Base-by-base conservation (phyloP, 2,329 filamentous ascomycete genomes). In the Paraphaeosphaeria sporulosa region DNA sequence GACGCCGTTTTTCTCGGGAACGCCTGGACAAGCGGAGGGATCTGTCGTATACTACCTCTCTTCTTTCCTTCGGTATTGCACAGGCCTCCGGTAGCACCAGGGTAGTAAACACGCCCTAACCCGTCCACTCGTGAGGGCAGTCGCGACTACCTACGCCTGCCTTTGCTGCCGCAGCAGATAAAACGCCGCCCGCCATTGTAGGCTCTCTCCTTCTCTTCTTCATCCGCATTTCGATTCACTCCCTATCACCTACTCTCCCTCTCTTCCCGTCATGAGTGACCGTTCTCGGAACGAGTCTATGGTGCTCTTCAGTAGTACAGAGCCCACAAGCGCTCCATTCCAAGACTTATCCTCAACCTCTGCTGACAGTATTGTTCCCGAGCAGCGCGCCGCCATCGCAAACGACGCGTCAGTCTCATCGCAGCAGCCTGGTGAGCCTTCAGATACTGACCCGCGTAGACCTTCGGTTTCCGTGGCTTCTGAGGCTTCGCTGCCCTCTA, bases 121-220 rank as follows among this genome's bases (percentile, higher is more conserved):
- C 38, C 6, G 38, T 27, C 23, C 40, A 17, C 30, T 46, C 32
- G 40, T 44, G 40, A 32, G 25, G 52, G 52, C 52, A 55, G 52
- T 36, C 52, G 52, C 52, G 27, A 46, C 52, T 42, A 25, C 52
- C 17, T 30, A 55, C 30, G 19, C 40, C 19, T 55, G 27, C 52
- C 52, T n/a, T 46, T 46, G 34, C 34, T 32, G 13, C 55, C 6
- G 21, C 21, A 50, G 46, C 17, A 30, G 25, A 21, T n/a, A 50
- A 50, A 57, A 57, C 9, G n/a, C 23, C 46, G 36, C 17, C 46
- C 55, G 43, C 55, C 21, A 23, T 1, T n/a, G 46, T 50, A 17
- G 17, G 25, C 47, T 44, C 36, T 36, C 55, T 57, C 36, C 44
- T 50, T 43, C 46, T 43, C 36, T 55, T 36, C 52, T 46, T 46